phyloP scores from a whole-genome alignment of 306 rosid species.

The Vigna nakashimae region DNA sequence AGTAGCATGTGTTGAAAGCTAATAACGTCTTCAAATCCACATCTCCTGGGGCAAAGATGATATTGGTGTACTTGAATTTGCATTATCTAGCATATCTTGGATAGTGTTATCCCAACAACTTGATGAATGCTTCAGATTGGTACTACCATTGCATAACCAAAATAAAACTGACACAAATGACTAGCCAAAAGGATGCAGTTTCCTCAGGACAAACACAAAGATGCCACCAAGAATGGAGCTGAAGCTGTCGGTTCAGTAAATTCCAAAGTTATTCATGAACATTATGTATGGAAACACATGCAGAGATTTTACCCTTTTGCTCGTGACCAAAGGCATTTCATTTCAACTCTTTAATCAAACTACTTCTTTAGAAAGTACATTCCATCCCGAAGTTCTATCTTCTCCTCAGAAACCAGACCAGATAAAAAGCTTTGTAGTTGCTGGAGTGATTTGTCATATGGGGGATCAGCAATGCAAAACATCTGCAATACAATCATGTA shows the following conservation, averaged over 20 bases:
- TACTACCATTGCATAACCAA: background rate
- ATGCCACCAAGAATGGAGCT: conserved; percentile 21
- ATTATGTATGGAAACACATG: conserved; percentile 15
- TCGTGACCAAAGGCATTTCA: conserved; percentile 28
- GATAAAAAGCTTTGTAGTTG: conserved; percentile 87
- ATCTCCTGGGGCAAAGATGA: conserved; percentile 1
- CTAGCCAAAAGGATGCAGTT: conserved; percentile 22
- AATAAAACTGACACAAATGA: background rate
- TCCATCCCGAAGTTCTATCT: conserved; percentile 85
- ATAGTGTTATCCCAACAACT: conserved; percentile 9
- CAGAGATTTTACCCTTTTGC: conserved; percentile 45
- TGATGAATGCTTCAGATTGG: conserved; percentile 4
- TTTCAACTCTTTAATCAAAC: conserved; percentile 32
- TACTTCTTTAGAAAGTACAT: conserved; percentile 77
- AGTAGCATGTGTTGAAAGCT: background rate
- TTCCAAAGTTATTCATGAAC: conserved; percentile 13
- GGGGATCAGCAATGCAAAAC: conserved; percentile 90
- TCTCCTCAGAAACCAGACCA: conserved; percentile 88
- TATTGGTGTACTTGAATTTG: background rate
- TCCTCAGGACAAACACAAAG: conserved; percentile 20
- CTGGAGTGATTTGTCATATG: conserved; percentile 92
- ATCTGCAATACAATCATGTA: conserved; percentile 57
- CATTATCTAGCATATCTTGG: conserved; percentile 10
- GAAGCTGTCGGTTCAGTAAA: conserved; percentile 32
- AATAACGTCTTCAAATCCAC: conserved; percentile 19